A percentile compares a stretch with the other conserved stretches of the same genome.
phyloP scores from a whole-genome alignment of 2,329 filamentous ascomycete species.

The Cadophora sp. region DNA sequence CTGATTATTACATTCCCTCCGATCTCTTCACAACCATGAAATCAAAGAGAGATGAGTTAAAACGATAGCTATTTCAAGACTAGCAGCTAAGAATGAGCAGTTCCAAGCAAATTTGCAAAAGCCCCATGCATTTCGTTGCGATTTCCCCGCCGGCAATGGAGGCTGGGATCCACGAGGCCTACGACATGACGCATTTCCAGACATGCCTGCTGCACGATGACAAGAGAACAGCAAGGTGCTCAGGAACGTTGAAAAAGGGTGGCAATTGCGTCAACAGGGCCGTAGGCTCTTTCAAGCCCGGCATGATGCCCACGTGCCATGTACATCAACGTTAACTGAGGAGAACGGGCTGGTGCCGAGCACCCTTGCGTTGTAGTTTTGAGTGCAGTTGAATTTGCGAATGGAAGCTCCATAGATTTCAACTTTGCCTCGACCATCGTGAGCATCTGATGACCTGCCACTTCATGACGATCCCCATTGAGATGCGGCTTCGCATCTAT shows the following conservation, averaged over 20 bases:
- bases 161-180: too few species aligned
- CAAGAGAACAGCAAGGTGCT: constrained; percentile 19
- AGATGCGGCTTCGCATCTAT: constrained; percentile 30
- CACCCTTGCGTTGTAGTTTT: constrained; percentile 25
- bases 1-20: too few species aligned
- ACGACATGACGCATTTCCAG: constrained; percentile 13
- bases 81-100: too few species aligned
- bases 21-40: too few species aligned
- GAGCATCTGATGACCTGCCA: constrained; percentile 25
- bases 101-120: too few species aligned
- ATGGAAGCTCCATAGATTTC: constrained; percentile 27
- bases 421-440: constrained; percentile 24
- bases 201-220: constrained; percentile 24
- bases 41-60: too few species aligned
- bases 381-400: constrained; percentile 26
- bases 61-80: too few species aligned
- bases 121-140: too few species aligned
- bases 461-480: constrained; percentile 29
- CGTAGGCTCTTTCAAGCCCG: constrained; percentile 7
- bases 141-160: background rate
- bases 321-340: constrained; percentile 27
- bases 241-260: constrained; percentile 22
- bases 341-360: constrained; percentile 20
- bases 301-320: constrained; percentile 28
- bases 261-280: constrained; percentile 25